Conservation (phyloP, 2,329 filamentous ascomycete species). For the Colletotrichum sp. region DNA sequence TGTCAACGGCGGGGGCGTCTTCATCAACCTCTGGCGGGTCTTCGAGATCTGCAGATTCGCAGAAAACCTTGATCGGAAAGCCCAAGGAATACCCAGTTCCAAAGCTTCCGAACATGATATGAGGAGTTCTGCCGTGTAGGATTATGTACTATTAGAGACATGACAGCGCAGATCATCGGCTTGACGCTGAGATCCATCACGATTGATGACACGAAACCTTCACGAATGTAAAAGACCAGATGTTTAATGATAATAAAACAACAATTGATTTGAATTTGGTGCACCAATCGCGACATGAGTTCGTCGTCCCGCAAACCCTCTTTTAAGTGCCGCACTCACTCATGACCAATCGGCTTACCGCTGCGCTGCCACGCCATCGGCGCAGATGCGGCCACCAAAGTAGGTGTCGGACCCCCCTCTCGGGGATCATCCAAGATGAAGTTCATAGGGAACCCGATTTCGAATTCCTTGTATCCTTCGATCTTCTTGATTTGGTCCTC, state of each 20-base stretch:
- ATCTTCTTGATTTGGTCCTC: slow-evolving; percentile 59
- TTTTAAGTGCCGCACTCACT: background rate
- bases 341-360: slow-evolving; percentile 14
- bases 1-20: slow-evolving; percentile 8
- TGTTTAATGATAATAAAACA: background rate
- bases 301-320: background rate
- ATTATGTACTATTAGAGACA: background rate
- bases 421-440: slow-evolving; percentile 38
- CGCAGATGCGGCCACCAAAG: slow-evolving; percentile 5
- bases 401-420: slow-evolving; percentile 7
- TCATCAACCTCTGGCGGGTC: background rate
- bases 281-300: background rate
- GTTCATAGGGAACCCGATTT: slow-evolving; percentile 58
- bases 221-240: background rate
- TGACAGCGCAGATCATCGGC: background rate
- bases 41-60: background rate
- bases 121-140: background rate
- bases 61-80: background rate
- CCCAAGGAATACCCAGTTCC: background rate
- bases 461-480: slow-evolving; percentile 57
- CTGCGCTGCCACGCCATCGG: slow-evolving; percentile 12
- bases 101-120: background rate
- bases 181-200: background rate
- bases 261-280: background rate
- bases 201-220: background rate